Base-by-base conservation (phyloP, 805 yeast species). In the Saccharomyces mikatae region DNA sequence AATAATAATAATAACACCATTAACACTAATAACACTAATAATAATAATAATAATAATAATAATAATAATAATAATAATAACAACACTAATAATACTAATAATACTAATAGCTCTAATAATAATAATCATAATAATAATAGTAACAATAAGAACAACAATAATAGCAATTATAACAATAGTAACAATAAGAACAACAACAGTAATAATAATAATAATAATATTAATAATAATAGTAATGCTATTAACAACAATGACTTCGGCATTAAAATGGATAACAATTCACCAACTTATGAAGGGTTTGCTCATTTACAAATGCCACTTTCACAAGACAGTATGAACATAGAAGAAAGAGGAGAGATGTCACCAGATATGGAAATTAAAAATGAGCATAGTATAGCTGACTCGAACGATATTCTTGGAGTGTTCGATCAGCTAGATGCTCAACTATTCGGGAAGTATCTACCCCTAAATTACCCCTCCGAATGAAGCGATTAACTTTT, bases 391-490 rank as follows among this genome's bases (percentile, higher is more conserved):
- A 36, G 17, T 21, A 10, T 6, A 11, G 9, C 44, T 21, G 44
- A 36, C 11, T 36, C 44, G 10, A 36, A 36, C 22, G 22, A 87
- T 62, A 77, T 87, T 57, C 89, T 94, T 1, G 94, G 96, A 4
- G 84, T 87, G 47, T 86, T 89, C 76, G 96, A 89, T 67, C 87
- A 85, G 60, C 70, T 89, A 49, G 97, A 89, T 66, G 81, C 88
- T 64, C 91, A 88, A 64, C 77, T 89, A 21, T 89, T 89, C 74
- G 97, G 96, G 1, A 73, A 87, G 44, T 84, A 86, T 27, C 48
- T 51, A 11, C 44, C 44, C 9, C 10, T 36, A n/a, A 36, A 36
- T 21, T 36, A 36, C 24, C 44, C 44, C 11, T 36, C 44, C 3
- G 44, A 36, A 36, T 36, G 44, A 36, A 17, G 10, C 13, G 4